Evolutionary conservation across 2,329 filamentous ascomycete genomes (phyloP).

Genomic region (Penicillium hordei): DNA sequence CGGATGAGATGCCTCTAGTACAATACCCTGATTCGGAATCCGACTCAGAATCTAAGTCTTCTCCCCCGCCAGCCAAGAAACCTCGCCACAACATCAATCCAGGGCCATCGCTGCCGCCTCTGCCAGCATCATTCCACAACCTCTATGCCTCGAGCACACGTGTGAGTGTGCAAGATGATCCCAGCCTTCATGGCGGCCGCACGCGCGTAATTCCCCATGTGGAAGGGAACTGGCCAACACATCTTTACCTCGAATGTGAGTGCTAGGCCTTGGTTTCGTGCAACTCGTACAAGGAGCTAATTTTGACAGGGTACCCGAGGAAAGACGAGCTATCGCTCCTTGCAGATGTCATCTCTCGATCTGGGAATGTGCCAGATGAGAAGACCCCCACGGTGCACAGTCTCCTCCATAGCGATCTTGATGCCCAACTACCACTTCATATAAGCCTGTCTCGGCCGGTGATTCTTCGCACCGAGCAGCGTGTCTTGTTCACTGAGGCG

Average conservation of each 20-base stretch:
- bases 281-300: slow-evolving; percentile 14
- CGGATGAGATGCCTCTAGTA: slow-evolving; percentile 58
- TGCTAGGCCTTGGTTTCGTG: slow-evolving; percentile 15
- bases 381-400: slow-evolving; percentile 56
- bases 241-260: slow-evolving; percentile 91
- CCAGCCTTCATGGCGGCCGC: slow-evolving; percentile 79
- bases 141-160: slow-evolving; percentile 82
- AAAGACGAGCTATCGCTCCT: slow-evolving; percentile 37
- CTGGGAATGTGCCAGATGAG: slow-evolving; percentile 41
- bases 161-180: slow-evolving; percentile 76
- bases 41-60: slow-evolving; percentile 30
- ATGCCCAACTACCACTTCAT: slow-evolving; percentile 76
- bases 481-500: slow-evolving; percentile 63
- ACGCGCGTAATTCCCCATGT: slow-evolving; percentile 80
- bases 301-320: slow-evolving; percentile 41
- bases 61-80: slow-evolving; percentile 27
- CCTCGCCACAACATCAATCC: slow-evolving; percentile 23
- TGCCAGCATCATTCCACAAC: slow-evolving; percentile 80
- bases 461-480: slow-evolving; percentile 69
- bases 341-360: slow-evolving; percentile 29
- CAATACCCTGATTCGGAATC: slow-evolving; percentile 58
- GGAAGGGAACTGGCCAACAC: slow-evolving; percentile 87
- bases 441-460: slow-evolving; percentile 86
- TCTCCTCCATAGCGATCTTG: slow-evolving; percentile 75
- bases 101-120: slow-evolving; percentile 60